A percentile compares a stretch with the other conserved stretches of the same genome.
Conservation (phyloP, 805 yeast genomes). For the Wickerhamomyces chambardii region DNA sequence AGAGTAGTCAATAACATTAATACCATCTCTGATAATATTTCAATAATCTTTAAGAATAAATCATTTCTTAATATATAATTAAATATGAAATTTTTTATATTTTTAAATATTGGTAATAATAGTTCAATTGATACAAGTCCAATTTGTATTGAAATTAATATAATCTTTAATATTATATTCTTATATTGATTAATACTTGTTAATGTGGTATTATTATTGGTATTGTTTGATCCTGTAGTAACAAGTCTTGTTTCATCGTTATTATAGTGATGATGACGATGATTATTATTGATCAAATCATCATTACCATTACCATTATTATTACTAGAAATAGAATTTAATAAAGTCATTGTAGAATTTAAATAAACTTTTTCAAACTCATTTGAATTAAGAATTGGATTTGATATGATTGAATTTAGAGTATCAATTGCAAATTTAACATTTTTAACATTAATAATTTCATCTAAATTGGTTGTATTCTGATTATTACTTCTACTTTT, state of each 20-base stretch:
- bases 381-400: not conserved
- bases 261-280: not conserved
- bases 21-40: not conserved
- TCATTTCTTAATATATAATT: not conserved
- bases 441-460: no score
- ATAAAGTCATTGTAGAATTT: not conserved
- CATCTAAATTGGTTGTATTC: no score
- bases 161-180: not conserved
- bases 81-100: no score
- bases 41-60: not conserved
- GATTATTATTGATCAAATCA: not conserved
- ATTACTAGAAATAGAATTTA: not conserved
- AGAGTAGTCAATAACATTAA: not conserved
- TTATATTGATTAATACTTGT: not conserved
- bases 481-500: no score
- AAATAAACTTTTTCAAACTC: not conserved
- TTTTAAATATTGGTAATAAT: not conserved
- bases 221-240: no score
- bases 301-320: no score
- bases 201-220: not conserved
- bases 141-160: not conserved
- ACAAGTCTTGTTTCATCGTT: not conserved
- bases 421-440: no score
- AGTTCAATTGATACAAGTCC: no score
- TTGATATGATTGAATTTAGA: not conserved